Conservation (phyloP, 805 yeast species). For the Suhomyces sp. region DNA sequence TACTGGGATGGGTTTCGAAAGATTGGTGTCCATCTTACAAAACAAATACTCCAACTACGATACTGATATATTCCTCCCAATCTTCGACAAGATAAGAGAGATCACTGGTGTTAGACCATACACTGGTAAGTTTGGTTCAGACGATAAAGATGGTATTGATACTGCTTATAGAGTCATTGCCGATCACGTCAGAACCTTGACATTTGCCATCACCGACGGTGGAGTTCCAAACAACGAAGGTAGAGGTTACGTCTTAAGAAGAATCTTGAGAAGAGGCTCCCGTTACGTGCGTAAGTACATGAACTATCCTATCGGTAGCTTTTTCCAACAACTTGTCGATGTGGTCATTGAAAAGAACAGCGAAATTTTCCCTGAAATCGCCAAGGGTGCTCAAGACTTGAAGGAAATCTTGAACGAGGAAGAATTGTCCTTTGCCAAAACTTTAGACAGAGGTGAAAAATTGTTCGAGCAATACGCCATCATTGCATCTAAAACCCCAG, state of each 20-base stretch:
- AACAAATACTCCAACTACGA: constrained; percentile 91
- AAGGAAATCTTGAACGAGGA: constrained; percentile 94
- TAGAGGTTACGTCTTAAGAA: constrained; percentile 95
- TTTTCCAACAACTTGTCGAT: constrained; percentile 89
- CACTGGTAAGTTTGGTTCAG: constrained; percentile 89
- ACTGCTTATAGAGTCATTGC: constrained; percentile 98
- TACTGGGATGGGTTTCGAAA: constrained; percentile 98
- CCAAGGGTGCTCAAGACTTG: constrained; percentile 65
- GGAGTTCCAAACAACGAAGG: constrained; percentile 99
- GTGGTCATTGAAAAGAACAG: constrained; percentile 85
- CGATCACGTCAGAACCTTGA: constrained; percentile 95
- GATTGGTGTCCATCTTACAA: constrained; percentile 92
- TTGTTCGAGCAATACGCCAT: constrained; percentile 90
- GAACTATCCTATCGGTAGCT: constrained; percentile 91
- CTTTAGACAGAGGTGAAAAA: constrained; percentile 97
- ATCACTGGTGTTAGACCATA: constrained; percentile 91
- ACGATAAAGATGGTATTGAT: constrained; percentile 91
- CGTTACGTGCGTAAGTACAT: constrained; percentile 95
- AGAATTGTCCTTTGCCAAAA: constrained; percentile 90
- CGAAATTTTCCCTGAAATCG: constrained; percentile 89
- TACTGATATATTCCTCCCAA: constrained; percentile 92
- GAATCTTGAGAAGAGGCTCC: constrained; percentile 96
- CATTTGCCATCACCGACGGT: constrained; percentile 96
- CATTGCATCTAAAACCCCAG: constrained; percentile 70
- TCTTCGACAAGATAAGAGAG: constrained; percentile 82